Percentiles rank a stretch among this genome's conserved stretches.
Conservation (phyloP, 139 green algal species). For the Astrephomene gubernaculifera region DNA sequence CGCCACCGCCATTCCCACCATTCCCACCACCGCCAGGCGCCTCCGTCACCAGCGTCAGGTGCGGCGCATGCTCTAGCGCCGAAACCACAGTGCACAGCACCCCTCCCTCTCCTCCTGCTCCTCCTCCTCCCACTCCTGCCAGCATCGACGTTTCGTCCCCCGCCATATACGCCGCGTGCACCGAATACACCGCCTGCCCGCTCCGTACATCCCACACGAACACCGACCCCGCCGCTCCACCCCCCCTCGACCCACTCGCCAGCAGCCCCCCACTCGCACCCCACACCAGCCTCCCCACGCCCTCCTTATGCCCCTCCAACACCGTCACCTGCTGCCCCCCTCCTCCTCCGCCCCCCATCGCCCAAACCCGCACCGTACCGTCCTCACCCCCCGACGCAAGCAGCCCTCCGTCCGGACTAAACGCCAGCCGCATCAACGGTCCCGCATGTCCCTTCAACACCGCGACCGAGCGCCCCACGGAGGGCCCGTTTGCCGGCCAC, state of each 20-base stretch:
- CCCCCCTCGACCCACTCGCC: slow-evolving; percentile 14
- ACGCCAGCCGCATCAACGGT: slow-evolving; percentile 5
- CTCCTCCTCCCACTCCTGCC: too few relatives aligned
- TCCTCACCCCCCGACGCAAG: slow-evolving; percentile 8
- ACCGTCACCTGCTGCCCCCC: slow-evolving; percentile 9
- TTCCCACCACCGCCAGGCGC: background rate
- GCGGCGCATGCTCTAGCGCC: slow-evolving; percentile 42
- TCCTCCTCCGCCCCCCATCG: background rate
- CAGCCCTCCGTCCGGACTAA: background rate
- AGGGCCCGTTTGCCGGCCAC: background rate
- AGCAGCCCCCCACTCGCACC: slow-evolving; percentile 3
- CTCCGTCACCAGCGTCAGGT: slow-evolving; percentile 36
- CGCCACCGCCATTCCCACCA: background rate
- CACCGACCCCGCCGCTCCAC: background rate
- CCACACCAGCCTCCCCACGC: background rate
- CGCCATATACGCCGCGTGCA: slow-evolving; percentile 40
- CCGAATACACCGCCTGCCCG: background rate
- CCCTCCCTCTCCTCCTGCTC: background rate
- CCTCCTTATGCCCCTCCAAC: slow-evolving; percentile 12
- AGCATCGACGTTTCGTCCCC: background rate
- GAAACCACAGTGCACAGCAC: slow-evolving; percentile 29
- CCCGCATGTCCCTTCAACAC: background rate
- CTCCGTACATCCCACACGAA: slow-evolving; percentile 6
- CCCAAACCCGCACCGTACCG: slow-evolving; percentile 30
- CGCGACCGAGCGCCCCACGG: background rate